Percentiles rank a stretch among this genome's conserved stretches.
Evolutionary conservation across 1,284 basidiomycete species (phyloP).

Genomic region (Ustanciosporium gigantosporum): DNA sequence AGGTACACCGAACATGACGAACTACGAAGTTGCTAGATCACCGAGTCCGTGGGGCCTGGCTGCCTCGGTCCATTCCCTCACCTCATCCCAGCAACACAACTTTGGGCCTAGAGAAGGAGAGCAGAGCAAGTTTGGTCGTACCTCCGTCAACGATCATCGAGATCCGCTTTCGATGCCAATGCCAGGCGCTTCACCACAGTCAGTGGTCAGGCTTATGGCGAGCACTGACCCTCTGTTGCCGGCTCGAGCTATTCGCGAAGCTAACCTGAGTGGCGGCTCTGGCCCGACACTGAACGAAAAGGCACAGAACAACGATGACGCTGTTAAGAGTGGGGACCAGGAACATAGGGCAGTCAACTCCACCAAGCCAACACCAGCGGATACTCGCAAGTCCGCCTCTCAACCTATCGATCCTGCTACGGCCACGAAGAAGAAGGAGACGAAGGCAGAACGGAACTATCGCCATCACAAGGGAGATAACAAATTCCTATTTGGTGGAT

Average conservation of each 20-base stretch:
- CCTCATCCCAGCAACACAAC: conserved; percentile 1
- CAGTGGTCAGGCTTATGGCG: conserved; percentile 23
- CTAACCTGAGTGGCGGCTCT: not conserved
- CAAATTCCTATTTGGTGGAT: conserved; percentile 45
- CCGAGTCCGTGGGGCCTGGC: conserved; percentile 19
- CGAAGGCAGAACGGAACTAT: conserved; percentile 32
- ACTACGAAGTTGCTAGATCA: too few relatives aligned
- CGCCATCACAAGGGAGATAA: conserved; percentile 37
- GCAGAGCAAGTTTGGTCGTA: not conserved
- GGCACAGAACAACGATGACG: too few relatives aligned
- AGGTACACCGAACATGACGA: too few relatives aligned
- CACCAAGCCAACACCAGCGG: not conserved
- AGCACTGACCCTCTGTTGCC: conserved; percentile 30
- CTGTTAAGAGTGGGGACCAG: not conserved
- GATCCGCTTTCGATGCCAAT: not conserved
- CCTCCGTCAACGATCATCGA: not conserved
- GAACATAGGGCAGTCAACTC: not conserved
- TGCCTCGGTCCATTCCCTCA: not conserved
- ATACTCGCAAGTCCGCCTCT: not conserved
- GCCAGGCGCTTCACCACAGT: conserved; percentile 6
- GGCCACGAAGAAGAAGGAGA: not conserved
- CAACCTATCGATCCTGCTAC: not conserved
- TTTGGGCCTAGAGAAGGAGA: not conserved
- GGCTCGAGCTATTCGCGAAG: conserved; percentile 2
- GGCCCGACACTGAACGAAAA: not conserved